A percentile compares a stretch with the other conserved stretches of the same genome.
phyloP scores from a whole-genome alignment of 2,329 filamentous ascomycete genomes.

The Diaporthe humulicola region DNA sequence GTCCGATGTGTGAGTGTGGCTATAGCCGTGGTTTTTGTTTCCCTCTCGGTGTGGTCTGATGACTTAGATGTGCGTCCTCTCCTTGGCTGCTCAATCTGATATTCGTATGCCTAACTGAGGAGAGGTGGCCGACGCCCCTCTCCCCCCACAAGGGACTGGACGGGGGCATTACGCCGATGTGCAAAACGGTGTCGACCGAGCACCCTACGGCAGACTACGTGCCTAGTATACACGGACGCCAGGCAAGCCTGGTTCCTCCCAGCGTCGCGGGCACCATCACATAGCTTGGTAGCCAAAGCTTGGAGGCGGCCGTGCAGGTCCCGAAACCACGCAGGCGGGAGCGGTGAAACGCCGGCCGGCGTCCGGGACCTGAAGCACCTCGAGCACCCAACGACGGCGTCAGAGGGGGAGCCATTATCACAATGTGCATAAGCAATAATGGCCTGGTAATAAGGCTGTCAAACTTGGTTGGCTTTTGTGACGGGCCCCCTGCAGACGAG shows the following conservation, averaged over 20 bases:
- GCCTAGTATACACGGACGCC: not conserved
- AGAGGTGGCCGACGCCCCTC: not conserved
- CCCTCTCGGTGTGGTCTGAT: slow-evolving; percentile 4
- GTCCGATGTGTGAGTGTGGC: slow-evolving; percentile 8
- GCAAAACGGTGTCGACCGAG: not conserved
- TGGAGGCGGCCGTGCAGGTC: not conserved
- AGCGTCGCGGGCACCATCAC: not conserved
- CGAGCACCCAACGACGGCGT: slow-evolving; percentile 1
- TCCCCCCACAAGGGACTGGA: not conserved
- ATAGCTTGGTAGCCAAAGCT: not conserved
- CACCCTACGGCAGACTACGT: too few relatives aligned
- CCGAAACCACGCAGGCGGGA: slow-evolving; percentile 17
- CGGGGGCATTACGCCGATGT: not conserved
- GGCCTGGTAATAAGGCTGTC: not conserved
- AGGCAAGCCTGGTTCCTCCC: not conserved
- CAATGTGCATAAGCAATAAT: not conserved
- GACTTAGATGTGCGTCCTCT: slow-evolving; percentile 8
- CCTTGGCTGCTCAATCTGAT: slow-evolving; percentile 12
- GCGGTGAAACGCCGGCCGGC: slow-evolving; percentile 26
- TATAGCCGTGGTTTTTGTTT: not conserved
- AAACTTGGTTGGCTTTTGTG: not conserved
- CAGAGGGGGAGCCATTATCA: not conserved
- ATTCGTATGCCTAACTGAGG: not conserved
- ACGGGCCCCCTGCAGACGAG: not conserved
- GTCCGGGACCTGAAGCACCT: slow-evolving; percentile 12